Conservation (phyloP, 345 rosid species). For the Murraya paniculata region DNA sequence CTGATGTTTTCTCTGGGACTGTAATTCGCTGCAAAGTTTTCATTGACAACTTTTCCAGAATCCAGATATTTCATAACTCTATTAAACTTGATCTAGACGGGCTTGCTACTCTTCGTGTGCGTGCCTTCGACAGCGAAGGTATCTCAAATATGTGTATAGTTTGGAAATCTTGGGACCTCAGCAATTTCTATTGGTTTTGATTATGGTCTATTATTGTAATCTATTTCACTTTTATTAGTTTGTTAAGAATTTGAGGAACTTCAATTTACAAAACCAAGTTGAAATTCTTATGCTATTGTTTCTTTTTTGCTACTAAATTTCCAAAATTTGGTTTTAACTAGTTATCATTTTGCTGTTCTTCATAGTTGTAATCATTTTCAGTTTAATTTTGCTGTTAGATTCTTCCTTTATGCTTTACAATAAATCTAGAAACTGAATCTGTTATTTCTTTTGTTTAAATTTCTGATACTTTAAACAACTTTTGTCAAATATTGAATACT, state of each 20-base stretch:
- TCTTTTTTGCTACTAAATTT: neutral
- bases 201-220: neutral
- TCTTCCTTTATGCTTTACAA: neutral
- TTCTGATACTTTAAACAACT: neutral
- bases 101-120: slow-evolving; percentile 84
- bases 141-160: neutral
- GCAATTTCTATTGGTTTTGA: neutral
- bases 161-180: neutral
- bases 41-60: slow-evolving; percentile 81
- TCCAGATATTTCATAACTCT: slow-evolving; percentile 90
- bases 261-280: neutral
- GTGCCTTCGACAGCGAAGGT: slow-evolving; percentile 93
- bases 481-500: neutral
- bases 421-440: neutral
- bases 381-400: neutral
- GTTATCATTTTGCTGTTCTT: neutral
- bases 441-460: neutral
- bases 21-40: slow-evolving; percentile 97
- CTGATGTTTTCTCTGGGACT: slow-evolving; percentile 69
- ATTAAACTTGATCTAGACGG: slow-evolving; percentile 94
- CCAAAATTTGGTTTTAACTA: neutral
- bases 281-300: neutral
- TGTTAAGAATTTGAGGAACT: neutral
- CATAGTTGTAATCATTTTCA: neutral
- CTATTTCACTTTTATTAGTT: neutral